Evolutionary conservation across 768 basidiomycete genomes (phyloP).

Genomic region (Pleurotus platypus): DNA sequence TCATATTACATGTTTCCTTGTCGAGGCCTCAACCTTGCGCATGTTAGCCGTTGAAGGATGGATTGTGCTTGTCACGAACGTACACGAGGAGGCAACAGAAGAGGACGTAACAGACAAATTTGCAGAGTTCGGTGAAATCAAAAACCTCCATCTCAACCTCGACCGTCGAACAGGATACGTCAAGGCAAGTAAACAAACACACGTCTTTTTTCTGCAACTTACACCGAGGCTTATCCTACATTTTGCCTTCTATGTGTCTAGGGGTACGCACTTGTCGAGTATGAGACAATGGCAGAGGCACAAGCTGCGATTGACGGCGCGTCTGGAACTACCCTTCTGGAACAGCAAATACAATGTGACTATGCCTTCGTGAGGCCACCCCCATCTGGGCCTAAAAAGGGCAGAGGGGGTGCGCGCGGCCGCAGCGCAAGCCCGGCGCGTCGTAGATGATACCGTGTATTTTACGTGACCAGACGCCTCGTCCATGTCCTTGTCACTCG

Average conservation of each 20-base stretch:
- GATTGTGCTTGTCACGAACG: conserved; percentile 95
- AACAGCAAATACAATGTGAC: conserved; percentile 85
- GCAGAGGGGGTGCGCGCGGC: conserved; percentile 55
- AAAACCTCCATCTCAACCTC: conserved; percentile 95
- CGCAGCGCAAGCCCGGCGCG: conserved; percentile 81
- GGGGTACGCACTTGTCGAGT: conserved; percentile 98
- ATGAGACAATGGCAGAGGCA: conserved; percentile 92
- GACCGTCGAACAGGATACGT: conserved; percentile 98
- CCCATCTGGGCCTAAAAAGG: conserved; percentile 78
- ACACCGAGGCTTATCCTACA: background rate
- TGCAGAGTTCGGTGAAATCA: conserved; percentile 94
- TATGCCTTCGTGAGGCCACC: conserved; percentile 92
- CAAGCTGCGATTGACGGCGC: conserved; percentile 92
- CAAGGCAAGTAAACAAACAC: conserved; percentile 51
- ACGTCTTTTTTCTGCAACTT: background rate
- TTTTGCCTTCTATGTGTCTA: conserved; percentile 26
- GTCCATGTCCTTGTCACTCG: too few relatives aligned
- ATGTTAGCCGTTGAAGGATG: conserved; percentile 92
- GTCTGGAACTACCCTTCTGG: conserved; percentile 76
- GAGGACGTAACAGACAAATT: conserved; percentile 97
- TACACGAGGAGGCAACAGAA: conserved; percentile 98
- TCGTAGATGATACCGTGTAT: conserved; percentile 35
- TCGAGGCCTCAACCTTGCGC: conserved; percentile 3
- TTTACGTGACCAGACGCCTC: background rate
- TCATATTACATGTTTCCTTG: conserved; percentile 11